Base-by-base conservation (phyloP, 495 filamentous ascomycete species). In the Aspergillus wentii region DNA sequence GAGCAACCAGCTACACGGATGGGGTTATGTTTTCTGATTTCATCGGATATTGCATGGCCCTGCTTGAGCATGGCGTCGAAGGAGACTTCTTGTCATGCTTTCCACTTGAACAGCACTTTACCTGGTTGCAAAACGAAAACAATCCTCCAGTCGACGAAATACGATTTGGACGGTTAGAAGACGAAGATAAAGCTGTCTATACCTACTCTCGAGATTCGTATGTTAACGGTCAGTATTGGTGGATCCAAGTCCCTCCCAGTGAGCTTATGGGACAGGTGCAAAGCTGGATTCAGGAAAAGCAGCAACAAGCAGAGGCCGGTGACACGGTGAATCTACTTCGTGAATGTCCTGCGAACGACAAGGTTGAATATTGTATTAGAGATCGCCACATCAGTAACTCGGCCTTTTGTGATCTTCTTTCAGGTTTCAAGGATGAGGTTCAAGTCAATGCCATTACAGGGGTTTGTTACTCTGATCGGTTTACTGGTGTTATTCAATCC, bases 391-490 rank as follows among this genome's bases (percentile, higher is more conserved):
- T 35, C 15, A 17, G 22, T 13, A 17, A 17, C 2, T 22, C 5
- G 20, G 33, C 15, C 6, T 22, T 35, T 13, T 8, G 33, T 3
- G 18, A 35, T 22, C 9, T 35, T 13, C 33, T 35, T 20, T 35
- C 33, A 5, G 19, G 28, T 5, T 41, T 34, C 19, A 32, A 25
- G 27, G 16, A 17, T 3, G 38, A 29, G 10, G 38, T 41, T 5
- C 38, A 41, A 33, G 28, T 33, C 3, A 41, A 34, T 21, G 26
- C 18, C 3, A 41, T 41, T 15, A 19, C 38, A 19, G 28, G 38
- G 5, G 38, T 29, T 11, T 41, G 38, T 28, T 30, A 40, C 30
- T 19, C 26, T 3, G 38, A 17, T 13, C 19, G 5, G 6, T 35
- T 35, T 13, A 19, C 11, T 11, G 33, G 14, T 13, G 33, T 13